phyloP scores from a whole-genome alignment of 139 green algal genomes.

The Picochlorum sp. region DNA sequence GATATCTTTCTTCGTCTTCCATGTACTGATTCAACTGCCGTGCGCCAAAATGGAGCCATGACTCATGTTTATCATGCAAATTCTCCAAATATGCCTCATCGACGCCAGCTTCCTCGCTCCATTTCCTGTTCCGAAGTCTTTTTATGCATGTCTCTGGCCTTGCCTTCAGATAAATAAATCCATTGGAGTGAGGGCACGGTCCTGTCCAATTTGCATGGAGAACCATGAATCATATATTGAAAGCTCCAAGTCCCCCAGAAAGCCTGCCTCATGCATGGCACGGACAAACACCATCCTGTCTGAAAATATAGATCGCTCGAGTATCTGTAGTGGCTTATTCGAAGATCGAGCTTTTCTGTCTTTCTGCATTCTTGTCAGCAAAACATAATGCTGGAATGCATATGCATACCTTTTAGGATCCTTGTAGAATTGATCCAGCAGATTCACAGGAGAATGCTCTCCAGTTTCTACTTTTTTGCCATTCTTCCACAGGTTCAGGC shows the following conservation, averaged over 20 bases:
- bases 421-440: constrained; percentile 89
- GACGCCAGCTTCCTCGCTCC: constrained; percentile 50
- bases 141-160: constrained; percentile 62
- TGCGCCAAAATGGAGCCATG: constrained; percentile 62
- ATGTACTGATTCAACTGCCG: neutral
- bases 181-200: constrained; percentile 65
- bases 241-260: constrained; percentile 82
- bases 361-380: constrained; percentile 78
- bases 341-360: constrained; percentile 41
- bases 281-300: constrained; percentile 97
- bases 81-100: constrained; percentile 69
- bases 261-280: constrained; percentile 67
- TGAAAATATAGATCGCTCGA: constrained; percentile 93
- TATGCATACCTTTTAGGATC: constrained; percentile 82
- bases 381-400: constrained; percentile 97
- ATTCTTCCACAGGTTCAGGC: constrained; percentile 87
- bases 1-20: neutral
- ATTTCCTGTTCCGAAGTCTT: constrained; percentile 46
- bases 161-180: constrained; percentile 89
- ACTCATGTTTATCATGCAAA: constrained; percentile 86
- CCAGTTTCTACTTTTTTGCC: constrained; percentile 63
- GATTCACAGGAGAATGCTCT: constrained; percentile 49
- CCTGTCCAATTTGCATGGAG: constrained; percentile 30
- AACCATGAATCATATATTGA: constrained; percentile 81
- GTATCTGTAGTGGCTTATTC: constrained; percentile 53